Percentiles rank a stretch among this genome's conserved stretches.
Evolutionary conservation across 306 rosid genomes (phyloP).

Genomic region (Hippophae rhamnoides): DNA sequence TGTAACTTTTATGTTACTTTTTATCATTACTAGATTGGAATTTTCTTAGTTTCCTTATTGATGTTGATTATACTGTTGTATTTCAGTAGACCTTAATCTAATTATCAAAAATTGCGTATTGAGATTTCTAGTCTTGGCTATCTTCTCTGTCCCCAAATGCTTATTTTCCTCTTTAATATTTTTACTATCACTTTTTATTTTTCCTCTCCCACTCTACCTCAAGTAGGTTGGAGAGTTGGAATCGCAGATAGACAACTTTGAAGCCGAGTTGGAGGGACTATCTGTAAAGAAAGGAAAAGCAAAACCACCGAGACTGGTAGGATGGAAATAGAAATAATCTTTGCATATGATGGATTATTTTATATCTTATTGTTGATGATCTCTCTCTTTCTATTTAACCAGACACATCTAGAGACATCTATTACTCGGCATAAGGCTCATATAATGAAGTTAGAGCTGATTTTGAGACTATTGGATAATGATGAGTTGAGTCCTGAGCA

Average conservation of each 20-base stretch:
- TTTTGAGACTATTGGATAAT: slow-evolving; percentile 86
- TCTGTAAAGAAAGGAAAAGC: slow-evolving; percentile 82
- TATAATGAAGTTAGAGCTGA: slow-evolving; percentile 83
- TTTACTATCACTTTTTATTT: too few relatives aligned
- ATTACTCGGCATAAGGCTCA: slow-evolving; percentile 96
- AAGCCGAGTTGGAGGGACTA: slow-evolving; percentile 94
- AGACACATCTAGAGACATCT: slow-evolving; percentile 87
- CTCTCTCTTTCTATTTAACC: slow-evolving; percentile 3
- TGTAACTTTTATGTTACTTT: too few relatives aligned
- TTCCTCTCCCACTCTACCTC: slow-evolving; percentile 1
- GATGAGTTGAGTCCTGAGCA: slow-evolving; percentile 94
- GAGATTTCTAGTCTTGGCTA: too few relatives aligned
- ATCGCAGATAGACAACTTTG: slow-evolving; percentile 88
- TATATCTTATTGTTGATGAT: not conserved
- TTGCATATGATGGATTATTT: slow-evolving; percentile 18
- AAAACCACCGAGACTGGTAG: slow-evolving; percentile 91
- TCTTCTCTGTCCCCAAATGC: too few relatives aligned
- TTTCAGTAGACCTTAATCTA: too few relatives aligned
- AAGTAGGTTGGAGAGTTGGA: slow-evolving; percentile 86
- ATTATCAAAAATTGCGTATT: too few relatives aligned
- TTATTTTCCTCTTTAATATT: too few relatives aligned
- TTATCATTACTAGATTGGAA: too few relatives aligned
- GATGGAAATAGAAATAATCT: slow-evolving; percentile 16
- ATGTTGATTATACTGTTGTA: too few relatives aligned
- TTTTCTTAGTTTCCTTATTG: too few relatives aligned